Percentiles rank a stretch among this genome's conserved stretches.
Conservation (phyloP, 306 rosid species). For the Castanospermum australe region DNA sequence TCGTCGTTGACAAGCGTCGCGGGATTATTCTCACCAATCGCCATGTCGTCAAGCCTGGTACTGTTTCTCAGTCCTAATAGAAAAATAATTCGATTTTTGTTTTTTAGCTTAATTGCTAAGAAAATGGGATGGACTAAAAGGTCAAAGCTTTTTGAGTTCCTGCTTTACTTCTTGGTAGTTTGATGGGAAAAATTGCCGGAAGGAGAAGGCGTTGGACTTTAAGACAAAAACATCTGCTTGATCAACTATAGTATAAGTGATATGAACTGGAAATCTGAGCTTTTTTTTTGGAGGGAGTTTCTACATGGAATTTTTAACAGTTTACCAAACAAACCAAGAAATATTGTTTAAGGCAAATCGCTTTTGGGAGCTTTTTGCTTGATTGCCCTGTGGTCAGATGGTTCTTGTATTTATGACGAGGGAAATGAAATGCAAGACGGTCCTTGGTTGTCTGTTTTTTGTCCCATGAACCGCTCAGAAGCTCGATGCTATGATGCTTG, state of each 20-base stretch:
- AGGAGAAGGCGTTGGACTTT: background rate
- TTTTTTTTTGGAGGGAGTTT: background rate
- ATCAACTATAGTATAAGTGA: background rate
- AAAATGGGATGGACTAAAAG: background rate
- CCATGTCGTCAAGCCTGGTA: conserved; percentile 96
- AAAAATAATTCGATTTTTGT: background rate
- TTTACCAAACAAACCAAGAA: background rate
- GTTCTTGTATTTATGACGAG: too few species aligned
- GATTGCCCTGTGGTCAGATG: background rate
- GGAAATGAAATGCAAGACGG: too few species aligned
- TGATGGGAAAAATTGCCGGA: background rate
- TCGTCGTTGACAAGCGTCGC: conserved; percentile 86
- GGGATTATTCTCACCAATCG: conserved; percentile 97
- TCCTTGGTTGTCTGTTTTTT: too few species aligned
- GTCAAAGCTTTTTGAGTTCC: background rate
- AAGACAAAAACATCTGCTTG: background rate
- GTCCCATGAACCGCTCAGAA: background rate
- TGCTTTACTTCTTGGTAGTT: too few species aligned
- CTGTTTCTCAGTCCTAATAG: background rate
- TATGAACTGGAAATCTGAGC: too few species aligned
- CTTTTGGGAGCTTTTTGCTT: background rate
- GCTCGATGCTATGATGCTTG: background rate
- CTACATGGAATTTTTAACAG: background rate
- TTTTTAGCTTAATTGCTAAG: background rate
- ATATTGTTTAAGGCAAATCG: background rate